Evolutionary conservation across 176 grass and related monocot species (phyloP).

Genomic region (Poa pratensis): DNA sequence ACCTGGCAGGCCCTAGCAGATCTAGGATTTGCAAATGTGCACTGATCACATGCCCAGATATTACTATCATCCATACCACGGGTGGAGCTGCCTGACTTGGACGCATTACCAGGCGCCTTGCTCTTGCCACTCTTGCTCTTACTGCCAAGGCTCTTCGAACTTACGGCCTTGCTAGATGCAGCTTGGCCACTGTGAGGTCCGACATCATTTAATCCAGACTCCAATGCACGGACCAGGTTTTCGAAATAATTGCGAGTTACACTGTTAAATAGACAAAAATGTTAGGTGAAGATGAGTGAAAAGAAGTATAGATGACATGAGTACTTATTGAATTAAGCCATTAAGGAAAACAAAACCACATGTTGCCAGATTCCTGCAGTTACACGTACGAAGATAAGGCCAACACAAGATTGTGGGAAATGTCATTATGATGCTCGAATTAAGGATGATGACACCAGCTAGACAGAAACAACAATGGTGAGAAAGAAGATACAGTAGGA

Average conservation of each 20-base stretch:
- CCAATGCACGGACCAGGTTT: conserved; percentile 90
- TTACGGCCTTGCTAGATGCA: conserved; percentile 73
- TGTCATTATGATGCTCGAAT: not conserved
- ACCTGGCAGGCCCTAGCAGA: conserved; percentile 70
- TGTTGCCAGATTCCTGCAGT: not conserved
- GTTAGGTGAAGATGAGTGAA: conserved; percentile 16
- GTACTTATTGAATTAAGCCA: not conserved
- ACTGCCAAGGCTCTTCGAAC: conserved; percentile 61
- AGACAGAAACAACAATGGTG: not conserved
- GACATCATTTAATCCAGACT: conserved; percentile 95
- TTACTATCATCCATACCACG: conserved; percentile 67
- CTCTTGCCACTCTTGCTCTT: conserved; percentile 86
- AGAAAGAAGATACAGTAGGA: not conserved
- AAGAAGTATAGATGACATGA: not conserved
- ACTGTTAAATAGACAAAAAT: conserved; percentile 50
- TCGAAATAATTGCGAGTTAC: conserved; percentile 99
- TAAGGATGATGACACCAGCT: conserved; percentile 7
- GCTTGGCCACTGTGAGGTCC: conserved; percentile 71
- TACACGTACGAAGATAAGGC: not conserved
- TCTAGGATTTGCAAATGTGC: conserved; percentile 87
- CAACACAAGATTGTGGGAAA: not conserved
- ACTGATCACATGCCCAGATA: conserved; percentile 89
- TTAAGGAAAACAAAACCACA: conserved; percentile 4
- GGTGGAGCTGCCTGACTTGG: conserved; percentile 56
- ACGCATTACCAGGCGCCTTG: conserved; percentile 49